These are phyloP conservation scores for Calcarisporium arbuscula DNA, from an alignment of 2,329 filamentous ascomycete species.

Conservation along the genomic window DNA sequence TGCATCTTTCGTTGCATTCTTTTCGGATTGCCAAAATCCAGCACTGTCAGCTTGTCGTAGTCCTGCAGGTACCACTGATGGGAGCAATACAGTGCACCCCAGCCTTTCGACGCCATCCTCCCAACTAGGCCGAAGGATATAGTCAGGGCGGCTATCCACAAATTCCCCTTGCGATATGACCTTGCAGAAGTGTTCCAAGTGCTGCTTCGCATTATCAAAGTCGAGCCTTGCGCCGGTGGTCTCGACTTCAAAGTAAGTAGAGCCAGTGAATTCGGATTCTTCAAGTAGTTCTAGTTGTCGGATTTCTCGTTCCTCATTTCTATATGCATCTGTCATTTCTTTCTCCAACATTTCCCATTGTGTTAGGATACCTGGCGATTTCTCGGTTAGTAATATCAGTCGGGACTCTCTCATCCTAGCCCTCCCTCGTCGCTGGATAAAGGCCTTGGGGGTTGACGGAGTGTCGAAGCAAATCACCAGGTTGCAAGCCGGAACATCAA, in stretches of 20 bases:
- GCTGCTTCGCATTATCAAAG: slow-evolving; percentile 65
- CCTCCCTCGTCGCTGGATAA: slow-evolving; percentile 51
- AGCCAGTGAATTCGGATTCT: slow-evolving; percentile 22
- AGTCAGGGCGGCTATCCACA: slow-evolving; percentile 62
- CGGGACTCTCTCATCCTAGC: slow-evolving; percentile 45
- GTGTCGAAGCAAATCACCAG: slow-evolving; percentile 52
- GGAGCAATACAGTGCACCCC: slow-evolving; percentile 61
- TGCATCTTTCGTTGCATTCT: slow-evolving; percentile 70
- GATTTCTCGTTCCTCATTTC: slow-evolving; percentile 53
- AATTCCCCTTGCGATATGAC: slow-evolving; percentile 52
- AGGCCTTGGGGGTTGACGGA: slow-evolving; percentile 45
- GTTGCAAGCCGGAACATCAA: slow-evolving; percentile 60
- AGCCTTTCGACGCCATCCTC: slow-evolving; percentile 45
- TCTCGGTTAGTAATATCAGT: slow-evolving; percentile 40
- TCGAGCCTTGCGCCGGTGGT: slow-evolving; percentile 59
- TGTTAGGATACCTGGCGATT: slow-evolving; percentile 17
- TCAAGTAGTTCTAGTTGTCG: slow-evolving; percentile 42
- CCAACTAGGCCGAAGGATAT: no score
- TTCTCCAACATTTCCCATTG: slow-evolving; percentile 64
- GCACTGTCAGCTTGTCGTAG: slow-evolving; percentile 19
- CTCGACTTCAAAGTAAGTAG: slow-evolving; percentile 27
- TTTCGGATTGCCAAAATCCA: slow-evolving; percentile 61
- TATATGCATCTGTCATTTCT: slow-evolving; percentile 65
- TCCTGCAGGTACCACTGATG: slow-evolving; percentile 55
- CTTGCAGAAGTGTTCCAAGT: slow-evolving; percentile 76